Evolutionary conservation across 108 stramenopile species (phyloP).

Genomic region (Skeletonema potamos): DNA sequence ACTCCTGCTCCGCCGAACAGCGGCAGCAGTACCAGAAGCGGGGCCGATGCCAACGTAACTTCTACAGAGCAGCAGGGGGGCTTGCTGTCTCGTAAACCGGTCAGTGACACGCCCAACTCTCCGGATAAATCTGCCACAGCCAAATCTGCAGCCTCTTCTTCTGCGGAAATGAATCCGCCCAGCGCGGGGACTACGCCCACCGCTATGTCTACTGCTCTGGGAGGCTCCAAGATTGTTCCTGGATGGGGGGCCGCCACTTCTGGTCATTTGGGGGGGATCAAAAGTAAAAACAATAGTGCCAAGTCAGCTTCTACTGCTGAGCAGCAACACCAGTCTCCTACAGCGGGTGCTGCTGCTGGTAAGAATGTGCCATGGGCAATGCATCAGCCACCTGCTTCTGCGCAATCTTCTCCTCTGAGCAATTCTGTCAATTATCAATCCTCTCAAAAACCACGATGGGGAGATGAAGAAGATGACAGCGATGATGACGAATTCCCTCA

Average conservation of each 20-base stretch:
- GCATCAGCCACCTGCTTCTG: neutral
- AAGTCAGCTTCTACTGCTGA: neutral
- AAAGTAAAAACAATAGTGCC: neutral
- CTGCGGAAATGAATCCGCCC: neutral
- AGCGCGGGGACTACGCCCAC: neutral
- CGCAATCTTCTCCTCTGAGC: neutral
- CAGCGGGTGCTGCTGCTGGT: neutral
- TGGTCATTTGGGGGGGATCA: conserved; percentile 1
- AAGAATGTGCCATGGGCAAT: neutral
- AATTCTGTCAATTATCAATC: conserved; percentile 1
- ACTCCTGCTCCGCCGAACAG: neutral
- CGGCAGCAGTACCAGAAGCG: neutral
- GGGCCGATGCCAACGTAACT: neutral
- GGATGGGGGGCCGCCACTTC: conserved; percentile 1
- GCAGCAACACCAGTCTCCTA: neutral
- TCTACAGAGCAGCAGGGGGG: neutral
- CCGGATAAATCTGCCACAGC: neutral
- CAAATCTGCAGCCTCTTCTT: neutral
- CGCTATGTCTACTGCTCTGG: neutral
- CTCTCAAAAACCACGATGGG: neutral
- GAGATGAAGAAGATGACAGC: neutral
- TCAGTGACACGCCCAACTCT: neutral
- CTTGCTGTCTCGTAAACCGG: neutral
- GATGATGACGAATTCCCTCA: neutral
- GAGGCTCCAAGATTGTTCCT: conserved; percentile 1